phyloP scores from a whole-genome alignment of 2,329 filamentous ascomycete species.

The Chaetomium sp. region DNA sequence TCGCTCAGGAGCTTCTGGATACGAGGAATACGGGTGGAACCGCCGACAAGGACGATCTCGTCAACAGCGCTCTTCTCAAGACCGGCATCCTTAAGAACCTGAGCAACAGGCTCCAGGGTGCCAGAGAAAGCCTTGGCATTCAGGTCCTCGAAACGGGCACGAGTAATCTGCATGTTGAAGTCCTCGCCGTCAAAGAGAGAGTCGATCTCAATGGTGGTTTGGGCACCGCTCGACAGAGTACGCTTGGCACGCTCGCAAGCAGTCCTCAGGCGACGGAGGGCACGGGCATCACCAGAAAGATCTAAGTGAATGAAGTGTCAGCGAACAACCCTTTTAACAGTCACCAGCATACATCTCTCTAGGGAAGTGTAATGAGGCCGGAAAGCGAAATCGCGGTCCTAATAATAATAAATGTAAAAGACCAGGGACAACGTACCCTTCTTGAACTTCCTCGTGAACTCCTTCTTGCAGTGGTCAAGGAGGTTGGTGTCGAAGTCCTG shows the following conservation, averaged over 20 bases:
- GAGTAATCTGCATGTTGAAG: conserved; percentile 94
- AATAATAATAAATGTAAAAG: too few species aligned
- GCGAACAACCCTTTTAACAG: background rate
- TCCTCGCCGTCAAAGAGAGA: conserved; percentile 97
- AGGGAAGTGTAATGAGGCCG: too few species aligned
- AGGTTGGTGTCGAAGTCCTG: conserved; percentile 96
- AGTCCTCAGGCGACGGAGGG: conserved; percentile 90
- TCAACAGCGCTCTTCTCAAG: conserved; percentile 89
- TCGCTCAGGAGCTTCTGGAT: conserved; percentile 99
- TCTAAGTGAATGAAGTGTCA: conserved; percentile 29
- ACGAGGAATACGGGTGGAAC: conserved; percentile 95
- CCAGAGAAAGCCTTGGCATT: conserved; percentile 93
- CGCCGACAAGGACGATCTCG: conserved; percentile 98
- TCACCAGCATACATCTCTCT: too few species aligned
- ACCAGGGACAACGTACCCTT: conserved; percentile 37
- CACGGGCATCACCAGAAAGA: conserved; percentile 76
- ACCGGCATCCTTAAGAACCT: conserved; percentile 88
- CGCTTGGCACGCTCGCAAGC: conserved; percentile 99
- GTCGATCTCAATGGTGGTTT: conserved; percentile 98
- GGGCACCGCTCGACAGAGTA: conserved; percentile 93
- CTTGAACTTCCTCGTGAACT: conserved; percentile 77
- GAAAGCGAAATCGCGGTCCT: too few species aligned
- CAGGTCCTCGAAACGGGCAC: conserved; percentile 97
- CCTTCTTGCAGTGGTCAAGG: conserved; percentile 93
- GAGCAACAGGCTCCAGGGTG: conserved; percentile 90